Percentiles rank a stretch among this genome's conserved stretches.
phyloP scores from a whole-genome alignment of 2,329 filamentous ascomycete genomes.

The Verticillium zaregamsianum region DNA sequence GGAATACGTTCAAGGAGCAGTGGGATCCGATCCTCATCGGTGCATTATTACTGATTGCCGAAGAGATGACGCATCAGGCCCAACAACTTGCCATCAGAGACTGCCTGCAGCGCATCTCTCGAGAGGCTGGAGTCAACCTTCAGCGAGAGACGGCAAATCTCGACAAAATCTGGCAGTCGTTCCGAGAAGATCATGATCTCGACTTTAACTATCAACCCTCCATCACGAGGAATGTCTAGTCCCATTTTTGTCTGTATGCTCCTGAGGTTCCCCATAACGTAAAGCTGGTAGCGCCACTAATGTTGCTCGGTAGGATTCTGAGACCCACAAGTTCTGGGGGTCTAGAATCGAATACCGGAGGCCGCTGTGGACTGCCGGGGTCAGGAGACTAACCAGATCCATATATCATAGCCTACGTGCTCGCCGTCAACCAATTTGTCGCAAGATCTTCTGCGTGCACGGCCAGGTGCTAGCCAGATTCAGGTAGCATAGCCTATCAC shows the following conservation, averaged over 20 bases:
- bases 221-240: not conserved
- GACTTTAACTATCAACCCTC: not conserved
- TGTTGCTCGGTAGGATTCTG: not conserved
- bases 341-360: not conserved
- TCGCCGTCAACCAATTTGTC: not conserved
- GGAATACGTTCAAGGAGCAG: slow-evolving; percentile 24
- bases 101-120: slow-evolving; percentile 13
- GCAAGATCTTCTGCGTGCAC: not conserved
- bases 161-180: not conserved
- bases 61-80: slow-evolving; percentile 20
- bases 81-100: slow-evolving; percentile 18
- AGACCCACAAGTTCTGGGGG: not conserved
- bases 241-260: not conserved
- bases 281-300: not conserved
- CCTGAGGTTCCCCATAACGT: not conserved
- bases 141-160: slow-evolving; percentile 8
- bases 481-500: not conserved
- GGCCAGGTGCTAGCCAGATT: not conserved
- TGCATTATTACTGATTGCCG: slow-evolving; percentile 19
- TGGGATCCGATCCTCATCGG: slow-evolving; percentile 26
- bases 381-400: not conserved
- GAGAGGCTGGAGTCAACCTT: slow-evolving; percentile 12
- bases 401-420: not conserved
- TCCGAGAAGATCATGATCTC: not conserved
- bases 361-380: not conserved